Conservation (phyloP, 1,284 basidiomycete genomes). For the Cutaneotrichosporon sp. region DNA sequence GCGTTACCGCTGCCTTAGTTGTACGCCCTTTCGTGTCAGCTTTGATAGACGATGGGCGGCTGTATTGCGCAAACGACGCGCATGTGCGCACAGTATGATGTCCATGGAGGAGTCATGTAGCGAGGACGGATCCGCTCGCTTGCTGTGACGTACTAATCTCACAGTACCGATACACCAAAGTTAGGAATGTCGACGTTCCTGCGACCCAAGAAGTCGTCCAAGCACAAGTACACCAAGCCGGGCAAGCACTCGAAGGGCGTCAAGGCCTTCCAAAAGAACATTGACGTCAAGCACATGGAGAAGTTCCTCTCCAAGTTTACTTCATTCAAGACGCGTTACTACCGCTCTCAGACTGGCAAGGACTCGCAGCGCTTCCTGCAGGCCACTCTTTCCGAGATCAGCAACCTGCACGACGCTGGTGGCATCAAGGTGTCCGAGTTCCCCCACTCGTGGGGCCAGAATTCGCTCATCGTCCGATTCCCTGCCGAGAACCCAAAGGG, state of each 20-base stretch:
- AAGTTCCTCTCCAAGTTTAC: conserved; percentile 71
- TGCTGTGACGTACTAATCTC: not conserved
- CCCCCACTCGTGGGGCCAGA: conserved; percentile 86
- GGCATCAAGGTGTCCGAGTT: conserved; percentile 67
- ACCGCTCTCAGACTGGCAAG: conserved; percentile 66
- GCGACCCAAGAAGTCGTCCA: conserved; percentile 34
- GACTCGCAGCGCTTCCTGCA: conserved; percentile 78
- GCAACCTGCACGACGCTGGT: conserved; percentile 63
- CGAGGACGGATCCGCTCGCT: not conserved
- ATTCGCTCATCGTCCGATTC: conserved; percentile 72
- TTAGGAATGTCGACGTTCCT: conserved; percentile 50
- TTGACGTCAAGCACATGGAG: conserved; percentile 52
- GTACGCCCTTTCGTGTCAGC: too few relatives aligned
- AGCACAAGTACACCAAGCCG: conserved; percentile 45
- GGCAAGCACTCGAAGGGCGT: conserved; percentile 41
- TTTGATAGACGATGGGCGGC: not conserved
- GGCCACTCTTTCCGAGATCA: conserved; percentile 70
- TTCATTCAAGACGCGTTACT: conserved; percentile 54
- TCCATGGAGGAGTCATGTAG: not conserved
- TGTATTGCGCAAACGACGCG: too few relatives aligned
- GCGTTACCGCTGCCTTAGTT: too few relatives aligned
- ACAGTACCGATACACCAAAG: conserved; percentile 72
- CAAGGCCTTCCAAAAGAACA: conserved; percentile 41
- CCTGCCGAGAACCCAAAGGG: conserved; percentile 41
- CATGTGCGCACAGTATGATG: too few relatives aligned